Percentiles rank a stretch among this genome's conserved stretches.
phyloP scores from a whole-genome alignment of 2,329 filamentous ascomycete species.

The Chaetoscypha palmicola region DNA sequence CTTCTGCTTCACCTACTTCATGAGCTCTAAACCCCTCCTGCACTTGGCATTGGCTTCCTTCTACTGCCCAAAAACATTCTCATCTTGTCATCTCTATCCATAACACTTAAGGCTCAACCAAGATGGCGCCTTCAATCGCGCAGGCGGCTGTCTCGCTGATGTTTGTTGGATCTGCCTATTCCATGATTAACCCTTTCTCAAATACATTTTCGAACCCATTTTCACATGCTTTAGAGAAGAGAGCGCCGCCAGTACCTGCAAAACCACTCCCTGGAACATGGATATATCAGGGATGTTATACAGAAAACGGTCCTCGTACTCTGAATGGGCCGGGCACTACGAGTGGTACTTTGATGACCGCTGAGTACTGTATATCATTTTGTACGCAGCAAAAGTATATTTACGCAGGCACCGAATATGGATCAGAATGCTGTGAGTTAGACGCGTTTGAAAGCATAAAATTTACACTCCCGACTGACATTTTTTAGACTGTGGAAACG shows the following conservation, averaged over 20 bases:
- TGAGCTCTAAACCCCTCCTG: not conserved
- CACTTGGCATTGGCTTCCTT: not conserved
- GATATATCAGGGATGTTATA: conserved; percentile 25
- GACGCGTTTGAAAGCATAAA: not conserved
- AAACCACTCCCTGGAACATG: conserved; percentile 19
- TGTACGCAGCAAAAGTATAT: conserved; percentile 18
- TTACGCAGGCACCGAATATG: conserved; percentile 25
- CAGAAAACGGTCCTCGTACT: conserved; percentile 16
- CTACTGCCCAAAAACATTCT: not conserved
- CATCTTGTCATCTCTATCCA: not conserved
- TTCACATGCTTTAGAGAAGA: conserved; percentile 7
- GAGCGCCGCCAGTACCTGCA: conserved; percentile 7
- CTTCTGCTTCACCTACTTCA: not conserved
- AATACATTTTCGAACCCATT: too few species aligned
- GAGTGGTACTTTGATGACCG: conserved; percentile 17
- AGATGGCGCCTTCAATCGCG: conserved; percentile 17
- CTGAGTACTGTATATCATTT: conserved; percentile 21
- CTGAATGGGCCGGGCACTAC: conserved; percentile 14
- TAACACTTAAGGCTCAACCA: conserved; percentile 5
- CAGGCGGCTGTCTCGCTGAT: conserved; percentile 13
- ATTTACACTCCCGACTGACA: not conserved
- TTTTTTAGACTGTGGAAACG: conserved; percentile 18
- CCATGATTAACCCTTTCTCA: conserved; percentile 1
- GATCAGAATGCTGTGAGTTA: conserved; percentile 23
- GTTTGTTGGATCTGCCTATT: conserved; percentile 6